These are phyloP conservation scores for Heritiera littoralis DNA, from an alignment of 345 rosid species.

Conservation along the genomic window DNA sequence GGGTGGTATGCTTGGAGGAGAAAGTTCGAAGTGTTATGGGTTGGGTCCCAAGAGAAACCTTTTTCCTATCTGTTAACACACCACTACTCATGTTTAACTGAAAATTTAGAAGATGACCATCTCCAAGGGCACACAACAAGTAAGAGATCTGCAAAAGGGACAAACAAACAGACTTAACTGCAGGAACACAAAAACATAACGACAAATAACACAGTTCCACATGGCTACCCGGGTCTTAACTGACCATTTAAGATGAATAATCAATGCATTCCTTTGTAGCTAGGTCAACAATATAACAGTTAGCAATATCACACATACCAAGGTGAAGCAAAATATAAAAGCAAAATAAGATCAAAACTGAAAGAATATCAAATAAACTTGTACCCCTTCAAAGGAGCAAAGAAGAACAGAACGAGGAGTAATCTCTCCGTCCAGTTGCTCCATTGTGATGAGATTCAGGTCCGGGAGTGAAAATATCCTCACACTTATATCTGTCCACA, in stretches of 20 bases:
- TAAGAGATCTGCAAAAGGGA: constrained; percentile 67
- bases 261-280: background rate
- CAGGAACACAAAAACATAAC: background rate
- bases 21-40: constrained; percentile 97
- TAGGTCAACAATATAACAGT: background rate
- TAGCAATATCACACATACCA: background rate
- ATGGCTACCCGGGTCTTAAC: background rate
- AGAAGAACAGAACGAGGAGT: constrained; percentile 92
- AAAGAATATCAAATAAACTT: constrained; percentile 14
- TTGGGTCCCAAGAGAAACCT: constrained; percentile 88
- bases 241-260: constrained; percentile 2
- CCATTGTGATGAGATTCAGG: constrained; percentile 79
- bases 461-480: constrained; percentile 78
- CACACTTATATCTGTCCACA: constrained; percentile 98
- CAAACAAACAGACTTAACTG: too few relatives aligned
- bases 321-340: background rate
- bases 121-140: constrained; percentile 97
- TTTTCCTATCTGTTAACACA: constrained; percentile 77
- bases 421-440: constrained; percentile 91
- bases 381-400: constrained; percentile 96
- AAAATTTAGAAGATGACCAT: constrained; percentile 90
- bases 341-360: background rate
- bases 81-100: constrained; percentile 70
- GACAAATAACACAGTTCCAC: constrained; percentile 1
- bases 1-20: constrained; percentile 85